phyloP scores from a whole-genome alignment of 2,329 filamentous ascomycete genomes.

The Alternaria solani region DNA sequence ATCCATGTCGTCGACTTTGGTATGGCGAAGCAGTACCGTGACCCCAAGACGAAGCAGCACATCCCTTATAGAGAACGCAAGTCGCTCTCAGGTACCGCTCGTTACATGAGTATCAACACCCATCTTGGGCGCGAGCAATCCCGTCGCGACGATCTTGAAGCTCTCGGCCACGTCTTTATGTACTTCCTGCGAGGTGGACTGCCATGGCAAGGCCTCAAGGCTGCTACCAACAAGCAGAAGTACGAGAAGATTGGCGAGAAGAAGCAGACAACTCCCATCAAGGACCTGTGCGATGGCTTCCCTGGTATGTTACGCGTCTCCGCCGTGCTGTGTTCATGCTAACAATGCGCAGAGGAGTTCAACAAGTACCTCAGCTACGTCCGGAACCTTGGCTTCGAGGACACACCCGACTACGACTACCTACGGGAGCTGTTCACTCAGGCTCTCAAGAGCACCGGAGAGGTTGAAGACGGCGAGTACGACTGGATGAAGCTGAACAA shows the following conservation, averaged over 20 bases:
- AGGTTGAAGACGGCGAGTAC: conserved; percentile 97
- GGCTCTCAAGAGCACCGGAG: conserved; percentile 90
- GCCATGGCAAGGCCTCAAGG: conserved; percentile 73
- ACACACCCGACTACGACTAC: conserved; percentile 98
- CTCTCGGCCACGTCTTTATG: conserved; percentile 75
- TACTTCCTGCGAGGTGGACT: conserved; percentile 72
- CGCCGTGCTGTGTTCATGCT: conserved; percentile 24
- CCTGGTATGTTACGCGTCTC: conserved; percentile 64
- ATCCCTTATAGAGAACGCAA: conserved; percentile 98
- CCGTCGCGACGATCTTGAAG: conserved; percentile 93
- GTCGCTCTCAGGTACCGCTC: conserved; percentile 92
- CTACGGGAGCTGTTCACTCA: conserved; percentile 95
- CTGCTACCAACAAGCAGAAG: conserved; percentile 87
- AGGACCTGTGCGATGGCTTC: conserved; percentile 95
- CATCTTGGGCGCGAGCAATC: conserved; percentile 97
- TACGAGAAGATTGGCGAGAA: conserved; percentile 99
- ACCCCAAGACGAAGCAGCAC: conserved; percentile 98
- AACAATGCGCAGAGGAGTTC: conserved; percentile 75
- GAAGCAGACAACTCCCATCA: conserved; percentile 97
- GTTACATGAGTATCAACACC: conserved; percentile 99
- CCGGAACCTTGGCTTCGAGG: conserved; percentile 96
- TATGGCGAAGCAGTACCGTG: conserved; percentile 99
- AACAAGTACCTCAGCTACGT: conserved; percentile 98
- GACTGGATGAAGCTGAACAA: conserved; percentile 99
- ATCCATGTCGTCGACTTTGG: conserved; percentile 99